Evolutionary conservation across 2,329 filamentous ascomycete genomes (phyloP), one percentile per base, ranked within the genome.

Genomic region (Nannizziopsis arthrosporioides): DNA sequence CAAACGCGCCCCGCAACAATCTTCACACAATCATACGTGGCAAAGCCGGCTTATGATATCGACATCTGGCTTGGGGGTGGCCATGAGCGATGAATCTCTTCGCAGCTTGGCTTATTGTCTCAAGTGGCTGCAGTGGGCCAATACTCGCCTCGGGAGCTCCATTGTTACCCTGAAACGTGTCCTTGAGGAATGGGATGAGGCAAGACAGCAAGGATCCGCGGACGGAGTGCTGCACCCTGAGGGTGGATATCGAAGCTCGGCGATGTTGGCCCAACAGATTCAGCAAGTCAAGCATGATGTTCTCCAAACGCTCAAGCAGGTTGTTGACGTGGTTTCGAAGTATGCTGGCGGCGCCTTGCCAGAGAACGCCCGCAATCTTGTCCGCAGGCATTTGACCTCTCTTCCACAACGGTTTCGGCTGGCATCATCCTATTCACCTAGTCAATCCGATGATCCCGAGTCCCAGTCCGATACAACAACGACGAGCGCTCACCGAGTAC

Each of bases 261-360:
- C 45, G 71, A 74, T 40, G 69, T 67, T 81, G 14, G 73, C 73
- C 3, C 75, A 49, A 56, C 66, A 46, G 47, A 85, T 95, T 41
- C 78, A 81, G 10, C 73, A 71, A 1, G 70, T 87, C 40, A 81
- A 80, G 57, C 71, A 72, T 4, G 84, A 89, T 50, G 78, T 92
- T 1, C 76, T 94, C 53, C 82, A 83, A 56, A 84, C 82, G 0
- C 73, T 96, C 10, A 85, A 89, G 55, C 80, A 82, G 47, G 85
- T 89, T 27, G 85, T 94, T 35, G 80, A 85, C 53, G 82, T 84
- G 5, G 86, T 98, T 0, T 93, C 85, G 48, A 86, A 82, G 56
- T 94, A 94, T 57, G 85, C 89, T 0, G 89, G 89, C n/a, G 86
- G 87, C 35, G 86, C 89, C 0, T 71, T 98, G 2, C 90, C 92